A percentile compares a stretch with the other conserved stretches of the same genome.
phyloP scores from a whole-genome alignment of 2,329 filamentous ascomycete species.

The Aspergillus fructus region DNA sequence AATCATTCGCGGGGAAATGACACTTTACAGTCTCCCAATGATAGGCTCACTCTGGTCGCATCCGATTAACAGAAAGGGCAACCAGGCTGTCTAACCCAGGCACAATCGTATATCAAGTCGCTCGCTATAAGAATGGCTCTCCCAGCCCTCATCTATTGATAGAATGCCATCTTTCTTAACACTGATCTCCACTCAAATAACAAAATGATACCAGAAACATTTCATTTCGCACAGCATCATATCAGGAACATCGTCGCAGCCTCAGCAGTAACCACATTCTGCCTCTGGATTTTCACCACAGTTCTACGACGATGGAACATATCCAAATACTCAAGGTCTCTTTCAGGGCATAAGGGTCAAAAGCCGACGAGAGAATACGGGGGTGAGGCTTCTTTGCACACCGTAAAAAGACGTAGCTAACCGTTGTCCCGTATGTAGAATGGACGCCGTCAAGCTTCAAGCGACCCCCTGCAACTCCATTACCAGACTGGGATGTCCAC shows the following conservation, averaged over 20 bases:
- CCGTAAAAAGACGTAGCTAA: not conserved
- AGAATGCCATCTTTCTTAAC: not conserved
- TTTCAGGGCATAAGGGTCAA: constrained; percentile 28
- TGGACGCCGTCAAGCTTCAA: constrained; percentile 62
- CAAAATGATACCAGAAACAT: constrained; percentile 8
- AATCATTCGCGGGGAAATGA: constrained; percentile 10
- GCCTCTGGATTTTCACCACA: constrained; percentile 27
- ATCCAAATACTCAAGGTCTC: constrained; percentile 26
- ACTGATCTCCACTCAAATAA: not conserved
- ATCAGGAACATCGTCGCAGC: constrained; percentile 30
- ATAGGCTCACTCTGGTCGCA: constrained; percentile 21
- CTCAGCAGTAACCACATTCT: constrained; percentile 29
- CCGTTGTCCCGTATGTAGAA: constrained; percentile 31
- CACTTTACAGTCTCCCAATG: not conserved
- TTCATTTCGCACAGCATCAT: constrained; percentile 11
- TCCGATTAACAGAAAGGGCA: constrained; percentile 30
- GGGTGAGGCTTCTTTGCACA: constrained; percentile 36
- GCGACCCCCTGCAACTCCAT: constrained; percentile 60
- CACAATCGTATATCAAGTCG: not conserved
- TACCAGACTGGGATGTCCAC: constrained; percentile 67
- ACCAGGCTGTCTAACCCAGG: constrained; percentile 1
- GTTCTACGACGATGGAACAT: constrained; percentile 29
- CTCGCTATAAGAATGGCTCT: not conserved
- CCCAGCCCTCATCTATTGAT: not conserved
- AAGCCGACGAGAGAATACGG: constrained; percentile 44